A percentile compares a stretch with the other conserved stretches of the same genome.
Evolutionary conservation across 2,329 filamentous ascomycete genomes (phyloP).

Genomic region (Pseudogymnoascus sp.): DNA sequence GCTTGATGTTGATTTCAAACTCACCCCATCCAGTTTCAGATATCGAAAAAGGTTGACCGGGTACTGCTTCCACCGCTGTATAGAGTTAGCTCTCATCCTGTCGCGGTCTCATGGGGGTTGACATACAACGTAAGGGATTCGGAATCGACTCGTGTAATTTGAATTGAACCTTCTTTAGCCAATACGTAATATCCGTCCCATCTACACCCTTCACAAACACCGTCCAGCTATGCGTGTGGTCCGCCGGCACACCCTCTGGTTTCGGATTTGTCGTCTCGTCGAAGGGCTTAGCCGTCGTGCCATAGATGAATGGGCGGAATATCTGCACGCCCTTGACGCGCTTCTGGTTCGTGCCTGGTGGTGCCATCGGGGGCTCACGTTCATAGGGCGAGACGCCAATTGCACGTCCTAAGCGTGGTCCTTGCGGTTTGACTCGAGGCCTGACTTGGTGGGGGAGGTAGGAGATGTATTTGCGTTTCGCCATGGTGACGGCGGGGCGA

Average conservation of each 20-base stretch:
- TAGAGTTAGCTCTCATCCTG: not conserved
- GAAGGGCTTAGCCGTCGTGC: slow-evolving; percentile 72
- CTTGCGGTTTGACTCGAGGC: slow-evolving; percentile 5
- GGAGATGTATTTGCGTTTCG: not conserved
- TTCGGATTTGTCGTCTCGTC: slow-evolving; percentile 71
- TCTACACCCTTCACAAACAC: slow-evolving; percentile 89
- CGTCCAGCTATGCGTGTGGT: slow-evolving; percentile 95
- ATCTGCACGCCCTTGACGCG: slow-evolving; percentile 60
- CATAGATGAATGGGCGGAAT: slow-evolving; percentile 62
- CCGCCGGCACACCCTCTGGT: slow-evolving; percentile 67
- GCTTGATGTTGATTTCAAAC: slow-evolving; percentile 91
- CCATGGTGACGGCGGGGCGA: not conserved
- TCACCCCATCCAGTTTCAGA: slow-evolving; percentile 96
- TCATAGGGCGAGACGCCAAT: not conserved
- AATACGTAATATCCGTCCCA: slow-evolving; percentile 85
- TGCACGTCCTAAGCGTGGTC: slow-evolving; percentile 3
- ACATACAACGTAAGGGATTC: slow-evolving; percentile 72
- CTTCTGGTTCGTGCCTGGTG: slow-evolving; percentile 46
- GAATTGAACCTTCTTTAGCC: slow-evolving; percentile 95
- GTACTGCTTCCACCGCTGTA: slow-evolving; percentile 62
- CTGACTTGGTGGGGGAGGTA: slow-evolving; percentile 4
- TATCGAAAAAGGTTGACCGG: slow-evolving; percentile 67
- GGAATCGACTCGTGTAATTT: slow-evolving; percentile 96
- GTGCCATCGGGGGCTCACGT: slow-evolving; percentile 42
- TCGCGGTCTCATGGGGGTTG: not conserved